Conservation (phyloP, 331 rosid genomes). For the Stylosanthes scabra region DNA sequence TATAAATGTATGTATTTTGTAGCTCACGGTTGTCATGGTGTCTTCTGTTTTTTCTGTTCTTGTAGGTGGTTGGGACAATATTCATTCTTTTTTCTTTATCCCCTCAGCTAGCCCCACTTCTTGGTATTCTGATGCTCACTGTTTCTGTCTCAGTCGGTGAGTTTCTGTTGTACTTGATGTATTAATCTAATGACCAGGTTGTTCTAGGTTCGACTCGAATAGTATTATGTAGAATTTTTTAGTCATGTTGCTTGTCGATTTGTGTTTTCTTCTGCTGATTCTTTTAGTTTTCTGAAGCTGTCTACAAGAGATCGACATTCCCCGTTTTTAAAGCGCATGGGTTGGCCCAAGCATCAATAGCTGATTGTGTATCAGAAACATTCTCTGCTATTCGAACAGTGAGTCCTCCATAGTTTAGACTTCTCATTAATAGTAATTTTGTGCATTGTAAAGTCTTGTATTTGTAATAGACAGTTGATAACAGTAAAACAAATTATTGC, state of each 20-base stretch:
- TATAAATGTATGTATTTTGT: conserved; percentile 38
- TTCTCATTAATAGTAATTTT: conserved; percentile 11
- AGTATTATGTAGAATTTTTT: neutral
- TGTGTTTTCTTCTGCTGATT: conserved; percentile 45
- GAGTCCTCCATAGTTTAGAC: conserved; percentile 48
- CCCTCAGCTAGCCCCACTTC: conserved; percentile 97
- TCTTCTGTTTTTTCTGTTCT: conserved; percentile 44
- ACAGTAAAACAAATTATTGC: conserved; percentile 33
- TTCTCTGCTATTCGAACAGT: conserved; percentile 98
- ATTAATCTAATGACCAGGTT: conserved; percentile 5
- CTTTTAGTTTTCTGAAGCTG: conserved; percentile 57
- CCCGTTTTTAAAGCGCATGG: conserved; percentile 91
- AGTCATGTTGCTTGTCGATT: conserved; percentile 18
- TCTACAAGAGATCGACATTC: conserved; percentile 94
- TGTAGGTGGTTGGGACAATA: conserved; percentile 83
- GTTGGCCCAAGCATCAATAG: conserved; percentile 83
- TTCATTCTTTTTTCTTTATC: conserved; percentile 80
- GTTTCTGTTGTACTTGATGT: conserved; percentile 24
- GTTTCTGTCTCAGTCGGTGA: conserved; percentile 88
- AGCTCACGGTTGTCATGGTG: conserved; percentile 27
- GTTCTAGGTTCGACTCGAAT: conserved; percentile 21
- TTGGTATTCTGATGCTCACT: conserved; percentile 71
- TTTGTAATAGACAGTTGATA: conserved; percentile 36
- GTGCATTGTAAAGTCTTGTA: conserved; percentile 22
- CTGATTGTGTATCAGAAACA: conserved; percentile 94